A percentile compares a stretch with the other conserved stretches of the same genome.
These are phyloP conservation scores for Neoscytalidium dimidiatum DNA, from an alignment of 2,329 filamentous ascomycete genomes.

Conservation along the genomic window DNA sequence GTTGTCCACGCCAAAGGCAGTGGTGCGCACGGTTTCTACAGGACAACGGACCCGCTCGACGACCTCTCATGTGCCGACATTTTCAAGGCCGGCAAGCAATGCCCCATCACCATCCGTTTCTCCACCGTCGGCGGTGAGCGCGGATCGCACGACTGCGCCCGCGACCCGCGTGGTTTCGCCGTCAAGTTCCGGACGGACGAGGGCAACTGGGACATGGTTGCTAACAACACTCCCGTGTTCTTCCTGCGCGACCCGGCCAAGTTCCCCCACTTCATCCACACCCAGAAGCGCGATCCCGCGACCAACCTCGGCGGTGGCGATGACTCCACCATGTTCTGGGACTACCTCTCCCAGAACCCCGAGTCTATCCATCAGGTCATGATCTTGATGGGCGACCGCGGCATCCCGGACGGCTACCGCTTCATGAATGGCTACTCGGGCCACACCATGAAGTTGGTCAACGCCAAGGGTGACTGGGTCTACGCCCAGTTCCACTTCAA, in stretches of 20 bases:
- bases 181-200: conserved; percentile 74
- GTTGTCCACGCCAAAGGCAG: conserved; percentile 54
- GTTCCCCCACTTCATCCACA: conserved; percentile 73
- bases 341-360: conserved; percentile 56
- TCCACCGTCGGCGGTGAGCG: conserved; percentile 76
- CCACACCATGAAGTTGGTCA: conserved; percentile 56
- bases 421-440: conserved; percentile 59
- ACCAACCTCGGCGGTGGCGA: conserved; percentile 69
- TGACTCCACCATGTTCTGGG: conserved; percentile 69
- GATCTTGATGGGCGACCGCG: conserved; percentile 57
- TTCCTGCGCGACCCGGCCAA: conserved; percentile 74
- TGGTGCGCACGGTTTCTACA: conserved; percentile 52
- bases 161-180: conserved; percentile 72
- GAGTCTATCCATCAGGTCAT: conserved; percentile 57
- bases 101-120: conserved; percentile 67
- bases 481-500: conserved; percentile 57
- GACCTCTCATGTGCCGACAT: conserved; percentile 50
- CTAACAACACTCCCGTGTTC: conserved; percentile 75
- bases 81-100: conserved; percentile 67
- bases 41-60: conserved; percentile 48
- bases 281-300: conserved; percentile 72
- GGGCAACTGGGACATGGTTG: conserved; percentile 73
- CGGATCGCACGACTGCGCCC: conserved; percentile 69
- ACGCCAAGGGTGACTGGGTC: conserved; percentile 56
- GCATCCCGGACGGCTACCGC: conserved; percentile 57